Percentiles rank a stretch among this genome's conserved stretches.
phyloP scores from a whole-genome alignment of 495 filamentous ascomycete genomes.

The Halenospora varia region DNA sequence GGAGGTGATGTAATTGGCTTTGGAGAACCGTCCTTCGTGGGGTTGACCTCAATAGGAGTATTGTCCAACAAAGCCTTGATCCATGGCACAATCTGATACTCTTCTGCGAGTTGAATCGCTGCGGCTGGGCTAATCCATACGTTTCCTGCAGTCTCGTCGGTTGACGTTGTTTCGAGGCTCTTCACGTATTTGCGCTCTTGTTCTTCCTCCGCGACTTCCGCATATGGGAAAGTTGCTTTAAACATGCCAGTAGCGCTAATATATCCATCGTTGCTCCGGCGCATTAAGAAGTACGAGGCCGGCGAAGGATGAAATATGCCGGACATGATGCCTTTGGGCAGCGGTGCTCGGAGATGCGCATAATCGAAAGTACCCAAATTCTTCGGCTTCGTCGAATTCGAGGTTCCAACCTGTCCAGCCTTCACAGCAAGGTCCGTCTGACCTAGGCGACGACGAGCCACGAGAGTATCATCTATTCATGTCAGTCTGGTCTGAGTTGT shows the following conservation, averaged over 20 bases:
- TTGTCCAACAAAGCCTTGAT: constrained; percentile 85
- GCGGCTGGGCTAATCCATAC: constrained; percentile 88
- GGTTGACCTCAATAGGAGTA: constrained; percentile 51
- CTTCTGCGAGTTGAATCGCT: constrained; percentile 78
- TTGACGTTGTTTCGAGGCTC: constrained; percentile 67
- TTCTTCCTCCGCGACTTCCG: constrained; percentile 77
- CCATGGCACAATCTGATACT: constrained; percentile 78
- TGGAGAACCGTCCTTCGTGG: constrained; percentile 37
- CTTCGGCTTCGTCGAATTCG: constrained; percentile 63
- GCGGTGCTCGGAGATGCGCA: constrained; percentile 85
- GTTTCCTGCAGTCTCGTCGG: constrained; percentile 92
- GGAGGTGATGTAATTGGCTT: constrained; percentile 72
- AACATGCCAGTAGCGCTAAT: constrained; percentile 99
- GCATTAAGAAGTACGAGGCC: constrained; percentile 95
- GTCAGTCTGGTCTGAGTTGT: constrained; percentile 24
- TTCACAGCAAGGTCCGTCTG: constrained; percentile 89
- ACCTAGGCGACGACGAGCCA: constrained; percentile 80
- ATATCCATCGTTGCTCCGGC: constrained; percentile 89
- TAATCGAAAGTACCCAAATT: constrained; percentile 88
- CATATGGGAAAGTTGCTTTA: constrained; percentile 97
- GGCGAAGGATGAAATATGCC: constrained; percentile 87
- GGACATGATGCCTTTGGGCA: constrained; percentile 83
- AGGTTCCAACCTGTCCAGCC: constrained; percentile 57
- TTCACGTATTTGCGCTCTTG: constrained; percentile 85
- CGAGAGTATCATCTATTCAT: constrained; percentile 71